Percentiles rank a stretch among this genome's conserved stretches.
Conservation (phyloP, 306 rosid genomes). For the Sphenostylis stenocarpa region DNA sequence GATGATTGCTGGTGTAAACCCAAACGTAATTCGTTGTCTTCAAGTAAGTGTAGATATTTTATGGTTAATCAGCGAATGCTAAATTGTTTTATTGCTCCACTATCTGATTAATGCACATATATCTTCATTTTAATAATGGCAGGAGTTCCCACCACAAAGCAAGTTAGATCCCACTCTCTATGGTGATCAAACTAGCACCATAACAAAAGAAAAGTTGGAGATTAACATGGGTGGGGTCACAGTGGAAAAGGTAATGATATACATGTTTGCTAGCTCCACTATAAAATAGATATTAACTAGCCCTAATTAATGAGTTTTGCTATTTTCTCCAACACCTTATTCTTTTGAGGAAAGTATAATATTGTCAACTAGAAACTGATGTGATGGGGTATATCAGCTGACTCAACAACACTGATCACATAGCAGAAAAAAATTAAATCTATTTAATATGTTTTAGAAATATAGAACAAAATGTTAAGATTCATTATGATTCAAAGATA, state of each 20-base stretch:
- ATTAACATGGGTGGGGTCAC: slow-evolving; percentile 47
- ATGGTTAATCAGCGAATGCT: background rate
- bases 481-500: no score
- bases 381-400: background rate
- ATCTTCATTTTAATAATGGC: slow-evolving; percentile 1
- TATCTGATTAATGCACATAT: background rate
- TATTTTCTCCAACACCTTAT: background rate
- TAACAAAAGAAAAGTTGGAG: slow-evolving; percentile 50
- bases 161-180: slow-evolving; percentile 29
- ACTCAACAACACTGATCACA: background rate
- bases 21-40: slow-evolving; percentile 41
- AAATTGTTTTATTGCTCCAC: background rate
- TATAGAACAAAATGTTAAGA: no score
- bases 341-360: background rate
- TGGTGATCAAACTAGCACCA: slow-evolving; percentile 55
- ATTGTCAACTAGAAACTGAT: background rate
- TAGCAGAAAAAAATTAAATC: no score
- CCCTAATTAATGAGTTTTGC: background rate
- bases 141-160: slow-evolving; percentile 14
- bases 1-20: slow-evolving; percentile 69
- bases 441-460: background rate
- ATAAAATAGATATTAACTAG: background rate
- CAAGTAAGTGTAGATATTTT: slow-evolving; percentile 11
- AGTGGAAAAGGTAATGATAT: slow-evolving; percentile 48
- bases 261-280: background rate